A percentile compares a stretch with the other conserved stretches of the same genome.
These are phyloP conservation scores for Colletotrichum sp. DNA, from an alignment of 2,329 filamentous ascomycete genomes.

Conservation along the genomic window DNA sequence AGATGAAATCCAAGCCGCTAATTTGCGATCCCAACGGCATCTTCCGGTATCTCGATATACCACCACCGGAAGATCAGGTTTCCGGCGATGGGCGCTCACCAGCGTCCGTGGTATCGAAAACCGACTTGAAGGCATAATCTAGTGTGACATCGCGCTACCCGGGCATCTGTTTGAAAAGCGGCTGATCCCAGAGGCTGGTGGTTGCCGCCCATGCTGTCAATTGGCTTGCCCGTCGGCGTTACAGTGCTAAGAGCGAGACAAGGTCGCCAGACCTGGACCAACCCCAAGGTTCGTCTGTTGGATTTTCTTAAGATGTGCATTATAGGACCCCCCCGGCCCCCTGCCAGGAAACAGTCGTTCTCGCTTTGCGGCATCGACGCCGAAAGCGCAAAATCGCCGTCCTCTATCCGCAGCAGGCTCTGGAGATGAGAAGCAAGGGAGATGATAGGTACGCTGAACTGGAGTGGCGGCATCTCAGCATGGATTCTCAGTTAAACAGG, in stretches of 20 bases:
- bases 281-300: background rate
- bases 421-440: background rate
- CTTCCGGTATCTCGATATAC: background rate
- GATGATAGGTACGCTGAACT: background rate
- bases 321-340: slow-evolving; percentile 24
- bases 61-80: background rate
- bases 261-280: background rate
- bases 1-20: background rate
- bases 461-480: background rate
- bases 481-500: background rate
- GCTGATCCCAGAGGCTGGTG: background rate
- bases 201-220: background rate
- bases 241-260: slow-evolving; percentile 2
- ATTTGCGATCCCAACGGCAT: background rate
- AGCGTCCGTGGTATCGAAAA: background rate
- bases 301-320: slow-evolving; percentile 34
- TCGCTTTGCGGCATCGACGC: background rate
- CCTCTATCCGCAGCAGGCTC: background rate
- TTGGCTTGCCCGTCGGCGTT: background rate
- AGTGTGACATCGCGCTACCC: slow-evolving; percentile 12
- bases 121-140: background rate
- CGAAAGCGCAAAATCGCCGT: background rate
- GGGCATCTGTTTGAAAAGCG: background rate
- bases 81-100: background rate
- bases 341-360: background rate